Evolutionary conservation across 352 stramenopile genomes (phyloP).

Genomic region (Pythium utonaiense): DNA sequence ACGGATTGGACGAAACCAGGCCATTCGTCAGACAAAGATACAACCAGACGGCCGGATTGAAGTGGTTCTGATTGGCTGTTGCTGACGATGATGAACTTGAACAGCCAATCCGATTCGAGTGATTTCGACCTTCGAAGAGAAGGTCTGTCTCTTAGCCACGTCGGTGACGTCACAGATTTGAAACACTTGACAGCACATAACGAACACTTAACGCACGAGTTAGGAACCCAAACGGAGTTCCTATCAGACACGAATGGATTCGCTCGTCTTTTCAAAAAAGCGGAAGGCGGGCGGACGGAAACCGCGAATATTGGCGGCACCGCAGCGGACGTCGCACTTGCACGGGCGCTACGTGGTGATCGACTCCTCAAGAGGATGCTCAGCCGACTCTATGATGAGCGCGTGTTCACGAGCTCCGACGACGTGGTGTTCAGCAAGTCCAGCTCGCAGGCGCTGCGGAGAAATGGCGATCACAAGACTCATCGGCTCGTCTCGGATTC

Average conservation of each 20-base stretch:
- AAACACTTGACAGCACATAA: too few relatives aligned
- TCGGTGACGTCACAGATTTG: background rate
- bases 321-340: background rate
- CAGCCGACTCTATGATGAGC: slow-evolving; percentile 51
- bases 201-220: background rate
- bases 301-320: background rate
- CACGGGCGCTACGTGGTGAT: background rate
- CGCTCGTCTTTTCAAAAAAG: background rate
- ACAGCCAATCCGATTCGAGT: background rate
- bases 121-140: background rate
- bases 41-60: background rate
- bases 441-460: slow-evolving; percentile 13
- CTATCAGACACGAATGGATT: background rate
- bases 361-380: slow-evolving; percentile 28
- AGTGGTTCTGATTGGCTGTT: background rate
- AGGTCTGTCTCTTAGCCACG: background rate
- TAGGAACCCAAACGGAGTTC: background rate
- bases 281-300: background rate
- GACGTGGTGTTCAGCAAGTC: slow-evolving; percentile 46
- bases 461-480: background rate
- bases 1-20: background rate
- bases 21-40: background rate
- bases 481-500: background rate
- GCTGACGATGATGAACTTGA: background rate
- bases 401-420: slow-evolving; percentile 60